Percentiles rank a stretch among this genome's conserved stretches.
Evolutionary conservation across 768 basidiomycete genomes (phyloP).

Genomic region (Butyriboletus loyo): DNA sequence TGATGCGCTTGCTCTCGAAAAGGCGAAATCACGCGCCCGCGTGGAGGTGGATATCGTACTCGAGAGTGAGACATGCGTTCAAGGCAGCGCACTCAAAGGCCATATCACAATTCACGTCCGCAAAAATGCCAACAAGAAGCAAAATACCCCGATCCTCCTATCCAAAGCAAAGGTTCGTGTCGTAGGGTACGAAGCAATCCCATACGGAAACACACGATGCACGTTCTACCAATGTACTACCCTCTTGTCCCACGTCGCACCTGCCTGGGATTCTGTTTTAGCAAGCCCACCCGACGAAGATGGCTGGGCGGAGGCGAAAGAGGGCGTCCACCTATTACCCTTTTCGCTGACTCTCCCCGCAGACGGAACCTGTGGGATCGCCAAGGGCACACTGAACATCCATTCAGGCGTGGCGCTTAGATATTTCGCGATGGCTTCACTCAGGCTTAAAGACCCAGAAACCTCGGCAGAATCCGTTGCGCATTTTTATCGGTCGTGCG

Average conservation of each 20-base stretch:
- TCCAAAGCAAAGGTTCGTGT: conserved; percentile 76
- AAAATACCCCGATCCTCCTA: conserved; percentile 51
- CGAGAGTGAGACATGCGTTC: conserved; percentile 70
- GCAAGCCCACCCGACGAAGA: conserved; percentile 49
- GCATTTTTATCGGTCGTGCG: conserved; percentile 84
- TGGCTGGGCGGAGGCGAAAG: conserved; percentile 58
- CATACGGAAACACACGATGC: conserved; percentile 55
- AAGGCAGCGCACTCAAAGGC: conserved; percentile 74
- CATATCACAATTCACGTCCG: conserved; percentile 63
- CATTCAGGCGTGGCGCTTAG: conserved; percentile 62
- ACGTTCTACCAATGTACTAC: conserved; percentile 80
- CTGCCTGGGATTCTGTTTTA: conserved; percentile 42
- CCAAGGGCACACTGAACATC: conserved; percentile 56
- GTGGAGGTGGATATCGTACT: conserved; percentile 82
- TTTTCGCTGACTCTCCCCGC: conserved; percentile 69
- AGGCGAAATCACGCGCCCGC: conserved; percentile 68
- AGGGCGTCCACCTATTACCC: conserved; percentile 68
- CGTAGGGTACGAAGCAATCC: conserved; percentile 79
- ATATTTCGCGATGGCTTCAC: conserved; percentile 80
- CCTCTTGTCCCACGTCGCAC: conserved; percentile 48
- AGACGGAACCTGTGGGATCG: conserved; percentile 46
- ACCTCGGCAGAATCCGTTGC: conserved; percentile 69
- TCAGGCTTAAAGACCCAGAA: conserved; percentile 66
- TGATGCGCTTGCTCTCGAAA: conserved; percentile 54
- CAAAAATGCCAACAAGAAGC: conserved; percentile 51